Evolutionary conservation across 2,329 filamentous ascomycete species (phyloP), one percentile per base, ranked within the genome.

Genomic region (Didymella keratinophila): DNA sequence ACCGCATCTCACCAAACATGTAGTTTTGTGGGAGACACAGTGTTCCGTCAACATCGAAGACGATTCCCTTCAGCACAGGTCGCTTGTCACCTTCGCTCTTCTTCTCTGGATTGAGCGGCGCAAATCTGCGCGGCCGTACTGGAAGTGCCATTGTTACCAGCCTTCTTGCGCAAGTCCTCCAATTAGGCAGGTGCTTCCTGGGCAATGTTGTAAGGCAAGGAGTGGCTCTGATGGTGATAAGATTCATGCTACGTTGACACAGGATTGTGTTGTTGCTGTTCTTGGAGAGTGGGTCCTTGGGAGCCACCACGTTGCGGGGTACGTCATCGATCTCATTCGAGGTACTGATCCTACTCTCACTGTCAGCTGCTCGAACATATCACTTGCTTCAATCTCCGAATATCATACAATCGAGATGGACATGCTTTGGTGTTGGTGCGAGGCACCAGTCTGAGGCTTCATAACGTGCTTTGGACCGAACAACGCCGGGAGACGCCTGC

Each of bases 11-110:
- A 20, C 79, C 77, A 78, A 98, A 98, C 94, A 98, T 99, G 84
- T 97, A 92, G 68, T 90, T 95, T 78, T 98, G 94, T 0, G 94
- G 94, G 57, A 93, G 81, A 75, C 93, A 97, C 60, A 98, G 79
- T 23, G 94, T 99, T 3, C 94, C 94, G 77, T 99, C 94, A 63
- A 99, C 91, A 79, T 99, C 94, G 78, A 98, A 98, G 14, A 98
- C 81, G 25, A 89, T 82, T 2, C 86, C 86, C 67, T 82, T 81
- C 56, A 89, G 69, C 28, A 68, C 69, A 41, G 83, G 81, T 18
- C 77, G 76, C 46, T 72, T 76, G 59, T 76, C 61, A 51, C 73
- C 64, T 20, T 67, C 61, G 20, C 52, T 58, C 44, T 50, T 52
- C 59, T 68, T 65, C 20, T 66, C 66, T 5, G 78, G 71, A 56